Evolutionary conservation across 371 early-diverging fungal species (phyloP).

Genomic region (Actinomucor elegans): DNA sequence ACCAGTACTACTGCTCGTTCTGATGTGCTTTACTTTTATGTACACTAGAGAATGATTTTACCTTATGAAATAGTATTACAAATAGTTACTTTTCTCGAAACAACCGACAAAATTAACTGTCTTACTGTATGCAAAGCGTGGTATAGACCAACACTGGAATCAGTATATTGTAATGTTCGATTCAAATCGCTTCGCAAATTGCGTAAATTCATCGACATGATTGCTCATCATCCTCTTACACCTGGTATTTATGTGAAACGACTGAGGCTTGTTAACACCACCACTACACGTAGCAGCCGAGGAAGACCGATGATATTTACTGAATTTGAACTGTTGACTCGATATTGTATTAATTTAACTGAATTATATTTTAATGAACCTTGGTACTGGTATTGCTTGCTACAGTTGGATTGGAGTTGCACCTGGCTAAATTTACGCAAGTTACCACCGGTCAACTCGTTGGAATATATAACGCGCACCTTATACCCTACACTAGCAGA

Average conservation of each 20-base stretch:
- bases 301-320: slow-evolving; percentile 9
- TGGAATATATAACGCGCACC: no score
- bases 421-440: slow-evolving; percentile 4
- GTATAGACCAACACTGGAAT: slow-evolving; percentile 9
- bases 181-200: slow-evolving; percentile 9
- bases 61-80: no score
- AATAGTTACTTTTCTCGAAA: no score
- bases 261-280: not conserved
- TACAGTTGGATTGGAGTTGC: not conserved
- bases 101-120: no score
- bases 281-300: no score
- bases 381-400: slow-evolving; percentile 7
- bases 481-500: no score
- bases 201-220: slow-evolving; percentile 10
- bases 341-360: slow-evolving; percentile 3
- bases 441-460: no score
- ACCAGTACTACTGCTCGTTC: no score
- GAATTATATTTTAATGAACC: slow-evolving; percentile 1
- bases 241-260: slow-evolving; percentile 1
- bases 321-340: slow-evolving; percentile 17
- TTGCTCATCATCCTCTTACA: slow-evolving; percentile 11
- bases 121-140: slow-evolving; percentile 12
- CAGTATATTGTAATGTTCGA: slow-evolving; percentile 4
- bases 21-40: no score
- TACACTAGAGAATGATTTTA: no score